Conservation (phyloP, 73 alveolate species). For the Paramecium biaurelia region DNA sequence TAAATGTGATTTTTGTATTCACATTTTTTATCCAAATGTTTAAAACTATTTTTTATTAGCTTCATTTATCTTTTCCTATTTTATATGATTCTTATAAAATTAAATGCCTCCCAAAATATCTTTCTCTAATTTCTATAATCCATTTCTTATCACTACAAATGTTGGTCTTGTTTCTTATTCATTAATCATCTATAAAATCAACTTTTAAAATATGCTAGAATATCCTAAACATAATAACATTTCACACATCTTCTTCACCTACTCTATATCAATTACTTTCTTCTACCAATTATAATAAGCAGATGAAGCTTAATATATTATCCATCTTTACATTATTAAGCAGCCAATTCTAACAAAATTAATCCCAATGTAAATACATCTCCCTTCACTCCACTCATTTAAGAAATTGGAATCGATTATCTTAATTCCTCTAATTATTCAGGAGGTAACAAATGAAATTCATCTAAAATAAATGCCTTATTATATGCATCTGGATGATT, state of each 20-base stretch:
- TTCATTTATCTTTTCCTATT: neutral
- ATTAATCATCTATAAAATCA: neutral
- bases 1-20: neutral
- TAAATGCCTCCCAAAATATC: neutral
- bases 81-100: neutral
- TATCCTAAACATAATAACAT: neutral
- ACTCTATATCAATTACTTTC: neutral
- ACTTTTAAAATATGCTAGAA: neutral
- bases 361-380: conserved; percentile 11
- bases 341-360: neutral
- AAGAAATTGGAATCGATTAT: neutral
- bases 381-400: neutral
- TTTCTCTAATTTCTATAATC: neutral
- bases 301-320: neutral
- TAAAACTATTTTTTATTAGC: neutral
- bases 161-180: neutral
- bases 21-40: conserved; percentile 7
- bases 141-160: neutral
- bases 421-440: neutral
- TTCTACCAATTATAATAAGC: neutral
- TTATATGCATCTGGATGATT: neutral
- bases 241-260: neutral
- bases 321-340: neutral
- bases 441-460: neutral
- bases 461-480: neutral